Evolutionary conservation across 2,329 filamentous ascomycete genomes (phyloP), one percentile per base, ranked within the genome.

Genomic region (Intubia oerlemansii): DNA sequence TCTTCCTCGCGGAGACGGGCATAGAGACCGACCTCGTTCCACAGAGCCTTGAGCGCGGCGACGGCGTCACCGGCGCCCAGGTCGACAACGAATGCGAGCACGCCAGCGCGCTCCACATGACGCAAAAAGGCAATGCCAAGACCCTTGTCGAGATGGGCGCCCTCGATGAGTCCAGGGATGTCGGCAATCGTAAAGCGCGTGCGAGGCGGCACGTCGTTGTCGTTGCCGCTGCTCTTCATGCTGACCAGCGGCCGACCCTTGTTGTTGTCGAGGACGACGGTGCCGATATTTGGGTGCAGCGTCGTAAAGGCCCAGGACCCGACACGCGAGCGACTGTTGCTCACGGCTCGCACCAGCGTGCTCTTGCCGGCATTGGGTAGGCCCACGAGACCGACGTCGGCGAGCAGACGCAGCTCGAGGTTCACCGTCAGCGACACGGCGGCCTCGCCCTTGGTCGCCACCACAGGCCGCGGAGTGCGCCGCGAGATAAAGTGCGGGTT

Each of bases 221-320:
- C 47, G 41, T 54, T 50, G 45, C 5, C 52, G 36, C 24, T 44
- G 42, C 30, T 44, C 10, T 25, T 27, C 27, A 27, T 18, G 5
- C 29, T 17, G 25, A 63, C 48, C 5, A 53, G 32, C 2, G 82
- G 80, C 0, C 79, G 68, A 3, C 84, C 81, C 33, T 70, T 72
- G 53, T 88, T 67, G 45, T 84, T 68, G 48, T 98, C 88, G 9
- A 98, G 64, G 10, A 95, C 75, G 6, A 98, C 81, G 1, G 88
- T 98, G 28, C 88, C 88, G 31, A 98, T 90, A 40, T 91, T 42
- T 3, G 88, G 88, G 40, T 84, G 75, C 7, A 98, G 59, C 0
- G 88, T 98, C 4, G 88, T 98, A 48, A 98, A 98, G 8, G 82
- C 85, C 88, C 88, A 98, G 46, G 78, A 73, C 23, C 88, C 88